These are phyloP conservation scores for Cutaneotrichosporon sp. DNA, from an alignment of 1,284 basidiomycete genomes.

Conservation along the genomic window DNA sequence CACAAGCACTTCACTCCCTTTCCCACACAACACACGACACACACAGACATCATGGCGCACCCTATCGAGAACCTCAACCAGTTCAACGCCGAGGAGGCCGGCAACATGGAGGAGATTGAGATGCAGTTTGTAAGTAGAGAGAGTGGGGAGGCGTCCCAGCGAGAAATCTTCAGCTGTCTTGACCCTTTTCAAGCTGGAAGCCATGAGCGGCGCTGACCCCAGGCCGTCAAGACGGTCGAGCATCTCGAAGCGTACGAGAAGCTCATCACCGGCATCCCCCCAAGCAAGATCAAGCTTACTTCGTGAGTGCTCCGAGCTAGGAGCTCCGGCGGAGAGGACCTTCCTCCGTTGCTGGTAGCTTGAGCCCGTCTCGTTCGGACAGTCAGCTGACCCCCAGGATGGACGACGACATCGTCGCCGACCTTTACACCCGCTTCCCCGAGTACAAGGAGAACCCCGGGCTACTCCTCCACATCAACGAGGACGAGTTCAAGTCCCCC, in stretches of 20 bases:
- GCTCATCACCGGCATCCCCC: conserved; percentile 78
- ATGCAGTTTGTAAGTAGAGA: conserved; percentile 81
- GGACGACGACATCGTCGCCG: conserved; percentile 88
- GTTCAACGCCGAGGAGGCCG: conserved; percentile 82
- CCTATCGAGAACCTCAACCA: conserved; percentile 22
- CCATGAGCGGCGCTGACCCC: conserved; percentile 4
- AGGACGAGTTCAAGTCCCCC: conserved; percentile 91
- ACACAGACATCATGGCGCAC: conserved; percentile 17
- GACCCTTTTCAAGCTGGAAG: too few species aligned
- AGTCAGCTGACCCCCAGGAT: conserved; percentile 65
- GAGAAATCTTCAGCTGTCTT: too few species aligned
- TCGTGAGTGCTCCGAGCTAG: too few species aligned
- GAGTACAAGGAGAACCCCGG: conserved; percentile 70
- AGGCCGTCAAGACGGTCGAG: conserved; percentile 91
- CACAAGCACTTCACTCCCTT: too few species aligned
- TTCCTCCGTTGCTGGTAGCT: too few species aligned
- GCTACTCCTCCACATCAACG: conserved; percentile 71
- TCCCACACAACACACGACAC: neutral
- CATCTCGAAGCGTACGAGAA: conserved; percentile 98
- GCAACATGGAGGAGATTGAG: conserved; percentile 93
- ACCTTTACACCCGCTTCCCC: conserved; percentile 77
- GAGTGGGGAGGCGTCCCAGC: too few species aligned
- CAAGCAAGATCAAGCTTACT: conserved; percentile 75
- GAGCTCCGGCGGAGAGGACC: too few species aligned
- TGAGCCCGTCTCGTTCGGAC: too few species aligned